Percentiles rank a stretch among this genome's conserved stretches.
phyloP scores from a whole-genome alignment of 2,329 filamentous ascomycete genomes.

The Lasiodiplodia hormozganensis region DNA sequence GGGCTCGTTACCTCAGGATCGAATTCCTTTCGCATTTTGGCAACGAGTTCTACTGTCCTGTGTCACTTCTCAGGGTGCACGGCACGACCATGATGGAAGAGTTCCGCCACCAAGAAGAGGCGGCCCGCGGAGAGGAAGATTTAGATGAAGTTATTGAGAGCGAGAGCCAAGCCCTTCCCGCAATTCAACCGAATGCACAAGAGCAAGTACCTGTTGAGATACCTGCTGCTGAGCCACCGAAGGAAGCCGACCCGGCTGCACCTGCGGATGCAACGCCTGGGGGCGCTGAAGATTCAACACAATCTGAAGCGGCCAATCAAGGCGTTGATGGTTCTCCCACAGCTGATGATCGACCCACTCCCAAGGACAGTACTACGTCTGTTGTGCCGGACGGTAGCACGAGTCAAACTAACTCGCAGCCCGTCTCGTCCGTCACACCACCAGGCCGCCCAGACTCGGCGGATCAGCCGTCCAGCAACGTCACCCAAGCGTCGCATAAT shows the following conservation, averaged over 20 bases:
- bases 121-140: constrained; percentile 62
- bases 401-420: constrained; percentile 17
- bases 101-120: constrained; percentile 84
- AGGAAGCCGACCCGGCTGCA: constrained; percentile 30
- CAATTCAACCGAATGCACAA: constrained; percentile 19
- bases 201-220: constrained; percentile 8
- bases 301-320: neutral
- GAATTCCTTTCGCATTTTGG: constrained; percentile 95
- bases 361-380: constrained; percentile 7
- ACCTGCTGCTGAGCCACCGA: neutral
- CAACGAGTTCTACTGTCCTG: constrained; percentile 94
- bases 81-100: constrained; percentile 95
- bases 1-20: constrained; percentile 89
- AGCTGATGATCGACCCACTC: constrained; percentile 19
- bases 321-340: neutral
- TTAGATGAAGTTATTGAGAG: constrained; percentile 62
- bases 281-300: neutral
- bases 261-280: neutral
- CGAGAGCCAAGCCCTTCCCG: constrained; percentile 33
- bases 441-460: neutral
- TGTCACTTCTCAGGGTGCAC: constrained; percentile 89
- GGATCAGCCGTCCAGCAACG: constrained; percentile 2
- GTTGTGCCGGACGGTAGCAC: constrained; percentile 20
- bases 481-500: constrained; percentile 15
- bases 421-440: constrained; percentile 16